Evolutionary conservation across 2,329 filamentous ascomycete species (phyloP), one percentile per base, ranked within the genome.

Genomic region (Clarireedia monteithiana): DNA sequence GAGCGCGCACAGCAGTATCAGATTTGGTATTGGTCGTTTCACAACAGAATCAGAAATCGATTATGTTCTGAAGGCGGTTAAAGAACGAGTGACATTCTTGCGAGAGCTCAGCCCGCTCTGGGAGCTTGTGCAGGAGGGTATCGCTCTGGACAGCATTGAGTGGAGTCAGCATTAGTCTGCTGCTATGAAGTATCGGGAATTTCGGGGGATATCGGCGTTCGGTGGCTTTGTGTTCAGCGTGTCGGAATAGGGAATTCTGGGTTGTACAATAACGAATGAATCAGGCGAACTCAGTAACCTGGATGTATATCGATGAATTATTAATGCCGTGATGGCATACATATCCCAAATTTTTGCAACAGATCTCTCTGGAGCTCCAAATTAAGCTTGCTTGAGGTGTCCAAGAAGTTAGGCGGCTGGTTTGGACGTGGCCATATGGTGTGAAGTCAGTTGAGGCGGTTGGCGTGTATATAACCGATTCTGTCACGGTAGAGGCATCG

Each of bases 91-190:
- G 45, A 87, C 84, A 15, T 97, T 97, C 78, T 77, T 99, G 67
- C 84, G 94, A 66, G 94, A 99, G 75, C 77, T 99, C 63, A 96
- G 91, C 70, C 94, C 94, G 40, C 75, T 99, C 56, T 99, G 94
- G 94, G 94, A 99, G 74, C 75, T 99, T 62, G 94, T 99, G 12
- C 94, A 99, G 74, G 94, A 99, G 72, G 94, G 94, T 15, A 83
- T 99, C 61, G 94, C 96, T 69, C 75, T 99, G 64, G 89, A 95
- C 73, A 96, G 90, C 45, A 99, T 99, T 67, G 86, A 99, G 74
- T 99, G 94, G 94, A 95, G 88, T 70, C 91, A 96, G 76, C 94
- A 99, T 73, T 97, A 49, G 34, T 44, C 46, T n/a, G 27, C 20
- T 50, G 47, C 53, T 55, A 50, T 36, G 15, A 55, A 50, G 14